A percentile compares a stretch with the other conserved stretches of the same genome.
Conservation (phyloP, 805 yeast species). For the Clavispora asparagi region DNA sequence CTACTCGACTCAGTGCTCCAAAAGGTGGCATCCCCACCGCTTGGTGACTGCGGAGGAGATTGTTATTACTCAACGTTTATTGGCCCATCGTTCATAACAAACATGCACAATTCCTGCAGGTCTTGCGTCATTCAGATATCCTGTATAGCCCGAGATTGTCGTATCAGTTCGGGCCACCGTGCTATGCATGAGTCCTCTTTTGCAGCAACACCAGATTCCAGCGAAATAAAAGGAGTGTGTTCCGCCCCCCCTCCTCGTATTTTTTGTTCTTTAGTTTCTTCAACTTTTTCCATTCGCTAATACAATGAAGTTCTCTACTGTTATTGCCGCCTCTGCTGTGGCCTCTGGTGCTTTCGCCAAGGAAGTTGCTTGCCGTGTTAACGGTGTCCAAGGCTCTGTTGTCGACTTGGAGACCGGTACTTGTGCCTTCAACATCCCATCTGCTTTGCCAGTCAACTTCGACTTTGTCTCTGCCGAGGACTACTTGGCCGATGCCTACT, state of each 20-base stretch:
- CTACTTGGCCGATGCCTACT: constrained; percentile 33
- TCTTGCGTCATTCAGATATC: neutral
- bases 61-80: neutral
- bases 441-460: constrained; percentile 21
- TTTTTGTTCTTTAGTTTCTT: neutral
- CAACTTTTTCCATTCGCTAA: constrained; percentile 8
- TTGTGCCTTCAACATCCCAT: constrained; percentile 35
- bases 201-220: neutral
- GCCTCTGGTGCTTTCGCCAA: constrained; percentile 23
- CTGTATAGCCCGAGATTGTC: neutral
- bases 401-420: constrained; percentile 38
- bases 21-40: too few species aligned
- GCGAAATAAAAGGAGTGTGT: neutral
- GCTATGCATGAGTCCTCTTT: neutral
- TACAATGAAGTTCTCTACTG: constrained; percentile 15
- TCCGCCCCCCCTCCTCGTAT: neutral
- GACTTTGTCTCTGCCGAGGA: constrained; percentile 23
- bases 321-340: constrained; percentile 17
- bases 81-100: neutral
- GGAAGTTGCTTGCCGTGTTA: constrained; percentile 34
- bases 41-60: too few species aligned
- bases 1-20: too few species aligned
- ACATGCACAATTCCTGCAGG: neutral
- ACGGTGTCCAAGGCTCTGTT: constrained; percentile 27
- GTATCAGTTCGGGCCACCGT: neutral